Percentiles rank a stretch among this genome's conserved stretches.
Conservation (phyloP, 2,329 filamentous ascomycete genomes). For the Trichoderma endophyticum region DNA sequence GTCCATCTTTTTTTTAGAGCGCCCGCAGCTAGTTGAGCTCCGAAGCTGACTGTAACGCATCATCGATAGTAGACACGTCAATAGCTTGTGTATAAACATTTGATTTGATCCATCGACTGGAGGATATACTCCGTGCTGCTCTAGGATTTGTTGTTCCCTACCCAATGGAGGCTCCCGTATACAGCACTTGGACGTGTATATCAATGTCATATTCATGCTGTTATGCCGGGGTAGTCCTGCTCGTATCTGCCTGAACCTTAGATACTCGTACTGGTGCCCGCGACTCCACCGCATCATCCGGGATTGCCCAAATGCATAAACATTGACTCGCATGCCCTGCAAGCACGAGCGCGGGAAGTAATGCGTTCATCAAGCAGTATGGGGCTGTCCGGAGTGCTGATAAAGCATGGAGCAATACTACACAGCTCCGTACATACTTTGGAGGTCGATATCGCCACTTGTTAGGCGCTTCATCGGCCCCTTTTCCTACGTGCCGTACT, state of each 20-base stretch:
- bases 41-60: not conserved
- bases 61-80: not conserved
- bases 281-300: not conserved
- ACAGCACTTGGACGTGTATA: not conserved
- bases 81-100: not conserved
- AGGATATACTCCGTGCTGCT: not conserved
- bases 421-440: not conserved
- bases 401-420: not conserved
- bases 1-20: not conserved
- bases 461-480: not conserved
- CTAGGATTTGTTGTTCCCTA: not conserved
- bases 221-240: not conserved
- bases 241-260: not conserved
- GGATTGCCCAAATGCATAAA: not conserved
- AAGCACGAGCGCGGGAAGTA: slow-evolving; percentile 8
- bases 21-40: not conserved
- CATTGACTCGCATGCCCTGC: slow-evolving; percentile 10
- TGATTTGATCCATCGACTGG: not conserved
- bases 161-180: not conserved
- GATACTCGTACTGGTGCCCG: not conserved
- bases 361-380: not conserved
- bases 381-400: not conserved
- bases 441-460: not conserved
- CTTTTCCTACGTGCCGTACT: not conserved
- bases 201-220: not conserved